Evolutionary conservation across 108 stramenopile species (phyloP), one percentile per base, ranked within the genome.

Genomic region (Conticribra guillardii): DNA sequence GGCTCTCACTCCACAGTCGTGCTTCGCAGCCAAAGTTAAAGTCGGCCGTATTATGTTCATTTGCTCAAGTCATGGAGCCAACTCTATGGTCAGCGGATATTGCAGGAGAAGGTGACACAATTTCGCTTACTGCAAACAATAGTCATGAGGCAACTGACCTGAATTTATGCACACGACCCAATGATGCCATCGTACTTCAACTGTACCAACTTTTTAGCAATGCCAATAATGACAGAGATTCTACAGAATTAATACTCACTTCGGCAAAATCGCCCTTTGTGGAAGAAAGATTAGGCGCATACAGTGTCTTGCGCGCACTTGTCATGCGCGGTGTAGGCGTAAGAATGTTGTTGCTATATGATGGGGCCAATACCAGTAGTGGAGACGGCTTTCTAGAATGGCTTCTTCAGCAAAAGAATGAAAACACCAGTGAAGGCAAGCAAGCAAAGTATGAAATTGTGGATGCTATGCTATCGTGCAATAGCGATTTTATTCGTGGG

Each of bases 201-300:
- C 62, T 76, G 16, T 74, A 76, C 55, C 75, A 69, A 57, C 61
- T 67, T 21, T 69, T 76, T 32, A 63, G 75, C 41, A 60, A 69
- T 24, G 75, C 75, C 45, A 76, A 76, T 55, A 27, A 67, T 28
- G 44, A 60, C 52, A 31, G 62, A 32, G 67, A 76, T 45, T 34
- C 75, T 3, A 69, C 75, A 27, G 67, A 76, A 34, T 50, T 62
- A 17, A 9, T 76, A 16, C 27, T 76, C n/a, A 22, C 67, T 61
- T 76, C 75, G 21, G 75, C 75, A 9, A 76, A 76, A 58, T 76
- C 75, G 16, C 75, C 75, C 1, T 76, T 76, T 44, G 61, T 76
- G 47, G 75, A 76, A 69, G 75, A 76, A 34, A 58, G 75, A 68
- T 49, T 76, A 46, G 75, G 67, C 27, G 75, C 67, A 32, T 76